Conservation (phyloP, 2,329 filamentous ascomycete species). For the Alternaria ventricosa region DNA sequence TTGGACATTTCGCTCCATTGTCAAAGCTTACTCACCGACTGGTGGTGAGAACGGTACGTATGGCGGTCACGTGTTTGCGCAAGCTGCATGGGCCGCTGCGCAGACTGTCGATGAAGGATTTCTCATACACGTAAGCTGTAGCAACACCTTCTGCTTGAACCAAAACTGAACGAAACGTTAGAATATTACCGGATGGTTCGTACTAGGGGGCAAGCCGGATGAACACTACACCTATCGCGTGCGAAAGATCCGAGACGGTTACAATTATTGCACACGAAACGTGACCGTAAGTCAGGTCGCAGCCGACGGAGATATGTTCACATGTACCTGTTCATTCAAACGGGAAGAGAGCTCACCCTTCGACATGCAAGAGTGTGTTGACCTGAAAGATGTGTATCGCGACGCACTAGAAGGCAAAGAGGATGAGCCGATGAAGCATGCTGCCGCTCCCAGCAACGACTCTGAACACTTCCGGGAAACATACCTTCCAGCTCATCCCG, state of each 20-base stretch:
- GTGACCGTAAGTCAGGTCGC: slow-evolving; percentile 59
- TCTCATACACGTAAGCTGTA: slow-evolving; percentile 56
- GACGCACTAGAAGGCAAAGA: slow-evolving; percentile 43
- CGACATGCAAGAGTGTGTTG: slow-evolving; percentile 44
- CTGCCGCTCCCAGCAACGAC: slow-evolving; percentile 27
- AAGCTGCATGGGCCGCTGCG: slow-evolving; percentile 63
- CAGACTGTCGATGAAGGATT: slow-evolving; percentile 60
- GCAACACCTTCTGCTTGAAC: background rate
- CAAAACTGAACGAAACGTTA: slow-evolving; percentile 21
- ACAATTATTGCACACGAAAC: slow-evolving; percentile 59
- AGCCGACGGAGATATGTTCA: slow-evolving; percentile 58
- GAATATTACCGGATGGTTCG: slow-evolving; percentile 62
- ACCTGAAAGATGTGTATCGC: slow-evolving; percentile 46
- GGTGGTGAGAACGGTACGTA: slow-evolving; percentile 55
- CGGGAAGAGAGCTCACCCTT: slow-evolving; percentile 46
- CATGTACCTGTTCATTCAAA: slow-evolving; percentile 61
- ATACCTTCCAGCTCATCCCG: slow-evolving; percentile 39
- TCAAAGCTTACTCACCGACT: slow-evolving; percentile 52
- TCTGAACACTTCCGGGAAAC: slow-evolving; percentile 36
- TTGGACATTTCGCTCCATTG: slow-evolving; percentile 49
- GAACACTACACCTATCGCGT: slow-evolving; percentile 61
- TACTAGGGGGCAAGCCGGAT: slow-evolving; percentile 54
- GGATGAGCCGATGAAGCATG: slow-evolving; percentile 37
- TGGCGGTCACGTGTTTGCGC: slow-evolving; percentile 64
- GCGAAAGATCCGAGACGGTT: slow-evolving; percentile 58